Conservation (phyloP, 306 rosid genomes). For the Purshia tridentata region DNA sequence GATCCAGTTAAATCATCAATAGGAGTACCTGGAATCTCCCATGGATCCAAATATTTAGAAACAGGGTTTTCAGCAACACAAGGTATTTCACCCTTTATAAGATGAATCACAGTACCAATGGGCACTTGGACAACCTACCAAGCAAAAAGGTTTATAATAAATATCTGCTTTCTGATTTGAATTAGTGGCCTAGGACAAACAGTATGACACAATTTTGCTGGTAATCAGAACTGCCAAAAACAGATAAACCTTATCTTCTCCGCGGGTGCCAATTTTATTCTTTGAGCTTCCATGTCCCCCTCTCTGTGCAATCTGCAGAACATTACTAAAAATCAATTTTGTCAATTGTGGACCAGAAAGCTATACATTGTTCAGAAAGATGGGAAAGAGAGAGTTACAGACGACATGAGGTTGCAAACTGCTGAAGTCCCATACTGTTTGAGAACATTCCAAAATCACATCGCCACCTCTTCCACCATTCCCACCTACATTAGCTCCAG, state of each 20-base stretch:
- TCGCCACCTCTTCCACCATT: slow-evolving; percentile 93
- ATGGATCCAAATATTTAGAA: slow-evolving; percentile 66
- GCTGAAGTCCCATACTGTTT: slow-evolving; percentile 85
- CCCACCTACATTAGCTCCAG: slow-evolving; percentile 58
- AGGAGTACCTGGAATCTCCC: slow-evolving; percentile 84
- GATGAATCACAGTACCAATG: slow-evolving; percentile 84
- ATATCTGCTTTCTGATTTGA: slow-evolving; percentile 15
- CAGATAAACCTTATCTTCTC: slow-evolving; percentile 67
- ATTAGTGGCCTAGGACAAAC: slow-evolving; percentile 9
- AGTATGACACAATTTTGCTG: slow-evolving; percentile 2
- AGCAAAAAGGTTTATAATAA: slow-evolving; percentile 23
- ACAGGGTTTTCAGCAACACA: slow-evolving; percentile 34
- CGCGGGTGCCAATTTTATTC: slow-evolving; percentile 81
- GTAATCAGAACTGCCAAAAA: slow-evolving; percentile 14
- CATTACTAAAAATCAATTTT: slow-evolving; percentile 25
- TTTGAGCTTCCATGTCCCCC: slow-evolving; percentile 85
- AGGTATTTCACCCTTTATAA: slow-evolving; percentile 67
- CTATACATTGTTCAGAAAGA: slow-evolving; percentile 19
- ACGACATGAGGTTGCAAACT: slow-evolving; percentile 82
- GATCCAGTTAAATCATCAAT: slow-evolving; percentile 39
- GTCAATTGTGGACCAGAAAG: slow-evolving; percentile 9
- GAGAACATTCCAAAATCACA: slow-evolving; percentile 81
- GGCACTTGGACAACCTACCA: slow-evolving; percentile 74
- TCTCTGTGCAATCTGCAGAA: slow-evolving; percentile 59
- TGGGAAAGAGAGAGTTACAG: slow-evolving; percentile 26